Conservation (phyloP, 164 flowering plant species). For the Piper betle region DNA sequence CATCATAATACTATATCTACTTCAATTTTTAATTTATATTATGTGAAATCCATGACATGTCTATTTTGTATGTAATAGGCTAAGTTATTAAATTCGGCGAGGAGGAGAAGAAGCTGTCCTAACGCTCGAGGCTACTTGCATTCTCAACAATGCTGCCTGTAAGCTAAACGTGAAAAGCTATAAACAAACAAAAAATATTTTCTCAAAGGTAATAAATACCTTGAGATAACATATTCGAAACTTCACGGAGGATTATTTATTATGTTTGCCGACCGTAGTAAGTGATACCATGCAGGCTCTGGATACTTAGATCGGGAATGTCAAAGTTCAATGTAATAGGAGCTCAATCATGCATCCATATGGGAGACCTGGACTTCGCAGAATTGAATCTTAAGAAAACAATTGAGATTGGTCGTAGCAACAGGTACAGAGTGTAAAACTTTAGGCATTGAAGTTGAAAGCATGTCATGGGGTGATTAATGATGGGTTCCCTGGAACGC, state of each 20-base stretch:
- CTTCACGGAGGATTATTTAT: not conserved
- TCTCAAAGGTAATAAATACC: slow-evolving; percentile 69
- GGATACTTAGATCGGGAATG: slow-evolving; percentile 62
- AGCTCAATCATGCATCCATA: slow-evolving; percentile 72
- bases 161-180: slow-evolving; percentile 78
- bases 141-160: slow-evolving; percentile 92
- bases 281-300: slow-evolving; percentile 32
- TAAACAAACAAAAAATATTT: slow-evolving; percentile 73
- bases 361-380: slow-evolving; percentile 72
- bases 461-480: not conserved
- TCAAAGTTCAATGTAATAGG: slow-evolving; percentile 88
- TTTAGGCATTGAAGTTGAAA: no score
- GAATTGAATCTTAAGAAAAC: slow-evolving; percentile 90
- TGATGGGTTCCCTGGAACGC: not conserved
- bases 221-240: not conserved
- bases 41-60: no score
- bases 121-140: slow-evolving; percentile 66
- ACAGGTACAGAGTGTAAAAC: slow-evolving; percentile 55
- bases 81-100: slow-evolving; percentile 73
- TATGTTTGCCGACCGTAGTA: not conserved
- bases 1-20: not conserved
- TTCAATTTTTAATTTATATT: no score
- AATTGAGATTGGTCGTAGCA: slow-evolving; percentile 79
- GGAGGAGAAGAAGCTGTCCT: slow-evolving; percentile 78
- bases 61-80: slow-evolving; percentile 40